These are phyloP conservation scores for Syzygium malaccense DNA, from an alignment of 441 rosid genomes.

Conservation along the genomic window DNA sequence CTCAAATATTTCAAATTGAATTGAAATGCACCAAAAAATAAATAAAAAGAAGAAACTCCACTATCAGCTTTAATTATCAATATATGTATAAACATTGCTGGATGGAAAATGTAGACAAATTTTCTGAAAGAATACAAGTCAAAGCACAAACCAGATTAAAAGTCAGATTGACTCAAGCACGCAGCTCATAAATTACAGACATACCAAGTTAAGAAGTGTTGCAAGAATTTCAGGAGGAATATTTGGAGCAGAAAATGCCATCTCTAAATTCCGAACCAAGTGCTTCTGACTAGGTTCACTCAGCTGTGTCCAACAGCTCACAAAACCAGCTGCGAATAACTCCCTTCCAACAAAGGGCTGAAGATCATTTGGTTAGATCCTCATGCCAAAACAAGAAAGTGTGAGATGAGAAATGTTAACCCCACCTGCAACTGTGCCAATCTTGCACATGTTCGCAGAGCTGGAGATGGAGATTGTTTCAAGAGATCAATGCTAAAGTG, in stretches of 20 bases:
- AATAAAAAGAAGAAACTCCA: neutral
- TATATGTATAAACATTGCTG: neutral
- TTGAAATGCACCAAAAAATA: neutral
- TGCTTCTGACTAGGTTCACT: constrained; percentile 90
- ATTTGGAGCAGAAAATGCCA: constrained; percentile 99
- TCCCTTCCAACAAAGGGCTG: constrained; percentile 99
- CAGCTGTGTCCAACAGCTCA: constrained; percentile 99
- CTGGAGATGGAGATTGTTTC: constrained; percentile 17
- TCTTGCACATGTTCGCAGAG: neutral
- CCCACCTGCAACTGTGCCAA: constrained; percentile 61
- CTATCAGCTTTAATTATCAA: neutral
- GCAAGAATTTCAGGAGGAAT: constrained; percentile 99
- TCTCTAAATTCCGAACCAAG: constrained; percentile 93
- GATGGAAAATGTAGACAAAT: neutral
- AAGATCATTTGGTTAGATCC: constrained; percentile 25
- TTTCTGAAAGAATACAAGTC: neutral
- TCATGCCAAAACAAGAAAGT: neutral
- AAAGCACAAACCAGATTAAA: neutral
- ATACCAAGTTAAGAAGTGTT: constrained; percentile 91
- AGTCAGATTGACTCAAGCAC: neutral
- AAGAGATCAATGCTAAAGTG: constrained; percentile 98
- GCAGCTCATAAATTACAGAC: neutral
- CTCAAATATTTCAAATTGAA: neutral
- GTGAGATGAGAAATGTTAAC: constrained; percentile 4
- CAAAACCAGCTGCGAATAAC: constrained; percentile 99